Conservation (phyloP, 1,284 basidiomycete species). For the Pisolithus thermaeus region DNA sequence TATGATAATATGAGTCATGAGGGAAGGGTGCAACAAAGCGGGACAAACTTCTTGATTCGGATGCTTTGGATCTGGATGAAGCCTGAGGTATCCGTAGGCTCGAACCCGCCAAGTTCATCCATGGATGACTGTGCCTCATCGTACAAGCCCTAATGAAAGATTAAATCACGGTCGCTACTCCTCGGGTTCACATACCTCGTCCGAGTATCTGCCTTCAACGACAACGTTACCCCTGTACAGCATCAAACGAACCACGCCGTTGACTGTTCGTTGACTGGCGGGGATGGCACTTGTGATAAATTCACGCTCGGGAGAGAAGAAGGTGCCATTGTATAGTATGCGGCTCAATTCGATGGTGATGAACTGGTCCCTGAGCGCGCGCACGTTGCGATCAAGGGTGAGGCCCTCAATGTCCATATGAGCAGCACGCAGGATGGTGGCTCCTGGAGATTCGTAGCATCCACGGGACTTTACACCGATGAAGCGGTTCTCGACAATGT, state of each 20-base stretch:
- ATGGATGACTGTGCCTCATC: conserved; percentile 97
- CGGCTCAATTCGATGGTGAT: conserved; percentile 85
- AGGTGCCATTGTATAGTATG: conserved; percentile 95
- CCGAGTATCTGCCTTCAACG: conserved; percentile 87
- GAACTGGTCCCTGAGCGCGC: conserved; percentile 92
- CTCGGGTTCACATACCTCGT: conserved; percentile 52
- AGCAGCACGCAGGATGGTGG: conserved; percentile 91
- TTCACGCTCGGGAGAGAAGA: conserved; percentile 97
- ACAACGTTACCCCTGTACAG: conserved; percentile 97
- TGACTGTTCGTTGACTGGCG: conserved; percentile 93
- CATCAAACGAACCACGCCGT: conserved; percentile 86
- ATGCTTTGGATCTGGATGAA: conserved; percentile 96
- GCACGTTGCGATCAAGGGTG: conserved; percentile 95
- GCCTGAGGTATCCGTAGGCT: conserved; percentile 86
- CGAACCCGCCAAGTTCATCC: conserved; percentile 98
- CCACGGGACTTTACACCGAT: conserved; percentile 99
- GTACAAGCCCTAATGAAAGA: conserved; percentile 68
- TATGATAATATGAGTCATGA: conserved; percentile 1
- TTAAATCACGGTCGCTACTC: neutral
- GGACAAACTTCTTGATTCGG: conserved; percentile 88
- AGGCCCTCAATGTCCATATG: conserved; percentile 98
- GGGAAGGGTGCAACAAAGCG: neutral
- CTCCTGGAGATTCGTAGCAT: conserved; percentile 97
- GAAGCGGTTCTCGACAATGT: conserved; percentile 99
- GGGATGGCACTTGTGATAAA: conserved; percentile 88